These are phyloP conservation scores for Plantago rigida DNA, from an alignment of 305 asterid genomes.

Conservation along the genomic window DNA sequence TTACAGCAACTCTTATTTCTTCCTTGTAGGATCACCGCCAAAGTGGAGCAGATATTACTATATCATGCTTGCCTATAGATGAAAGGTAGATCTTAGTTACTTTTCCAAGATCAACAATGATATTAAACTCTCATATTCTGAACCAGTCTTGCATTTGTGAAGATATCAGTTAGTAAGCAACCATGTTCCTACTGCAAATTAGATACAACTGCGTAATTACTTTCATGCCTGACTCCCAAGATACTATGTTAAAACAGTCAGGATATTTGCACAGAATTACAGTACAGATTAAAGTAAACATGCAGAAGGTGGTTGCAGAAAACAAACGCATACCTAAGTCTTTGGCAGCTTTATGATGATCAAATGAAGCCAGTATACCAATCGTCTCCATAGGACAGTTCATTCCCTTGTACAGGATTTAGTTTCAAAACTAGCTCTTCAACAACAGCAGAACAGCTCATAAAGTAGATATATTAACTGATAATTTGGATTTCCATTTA, in stretches of 20 bases:
- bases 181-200: not conserved
- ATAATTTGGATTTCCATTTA: not conserved
- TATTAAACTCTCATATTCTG: not conserved
- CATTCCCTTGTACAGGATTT: slow-evolving; percentile 4
- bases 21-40: slow-evolving; percentile 67
- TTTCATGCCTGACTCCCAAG: not conserved
- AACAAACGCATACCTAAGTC: not conserved
- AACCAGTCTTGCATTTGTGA: not conserved
- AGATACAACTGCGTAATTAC: not conserved
- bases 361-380: too few relatives aligned
- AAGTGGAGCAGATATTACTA: slow-evolving; percentile 92
- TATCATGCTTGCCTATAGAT: slow-evolving; percentile 72
- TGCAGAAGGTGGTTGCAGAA: not conserved
- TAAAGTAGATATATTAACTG: not conserved
- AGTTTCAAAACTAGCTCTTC: not conserved
- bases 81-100: slow-evolving; percentile 41
- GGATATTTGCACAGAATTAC: not conserved
- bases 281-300: not conserved
- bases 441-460: not conserved
- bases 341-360: too few relatives aligned
- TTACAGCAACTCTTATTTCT: slow-evolving; percentile 20
- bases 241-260: not conserved
- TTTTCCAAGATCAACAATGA: not conserved
- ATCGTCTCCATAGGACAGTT: not conserved
- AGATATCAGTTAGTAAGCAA: not conserved